Conservation (phyloP, 208 protist genomes). For the Trypanosoma grayi region DNA sequence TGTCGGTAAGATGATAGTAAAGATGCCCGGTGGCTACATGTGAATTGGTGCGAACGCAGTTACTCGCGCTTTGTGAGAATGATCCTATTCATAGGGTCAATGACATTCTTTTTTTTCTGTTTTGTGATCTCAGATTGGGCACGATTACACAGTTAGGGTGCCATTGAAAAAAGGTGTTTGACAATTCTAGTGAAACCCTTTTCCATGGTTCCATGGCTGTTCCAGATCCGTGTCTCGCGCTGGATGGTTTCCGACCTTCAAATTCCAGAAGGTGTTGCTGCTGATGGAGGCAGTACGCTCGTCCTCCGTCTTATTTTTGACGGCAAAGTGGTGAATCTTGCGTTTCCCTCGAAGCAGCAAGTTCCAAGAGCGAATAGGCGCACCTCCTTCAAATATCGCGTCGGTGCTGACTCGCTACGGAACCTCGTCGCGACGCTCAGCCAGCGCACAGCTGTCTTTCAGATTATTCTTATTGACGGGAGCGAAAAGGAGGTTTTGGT, state of each 20-base stretch:
- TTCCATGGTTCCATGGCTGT: neutral
- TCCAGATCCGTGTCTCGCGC: neutral
- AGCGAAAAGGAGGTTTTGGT: neutral
- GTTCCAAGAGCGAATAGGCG: neutral
- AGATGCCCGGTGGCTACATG: no score
- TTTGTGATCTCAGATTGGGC: no score
- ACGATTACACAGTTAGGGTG: no score
- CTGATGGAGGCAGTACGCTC: neutral
- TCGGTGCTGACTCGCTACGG: neutral
- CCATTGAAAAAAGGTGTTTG: no score
- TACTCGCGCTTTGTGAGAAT: no score
- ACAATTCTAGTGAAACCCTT: no score
- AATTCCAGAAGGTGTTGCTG: neutral
- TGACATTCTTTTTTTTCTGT: neutral
- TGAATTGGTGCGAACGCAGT: no score
- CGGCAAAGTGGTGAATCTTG: neutral
- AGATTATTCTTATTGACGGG: constrained; percentile 1
- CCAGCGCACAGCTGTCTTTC: neutral
- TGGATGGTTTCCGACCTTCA: neutral
- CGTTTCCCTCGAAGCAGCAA: neutral
- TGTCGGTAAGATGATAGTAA: no score
- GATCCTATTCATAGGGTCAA: no score
- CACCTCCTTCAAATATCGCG: constrained; percentile 7
- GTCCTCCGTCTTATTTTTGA: constrained; percentile 4
- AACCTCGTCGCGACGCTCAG: constrained; percentile 8